Conservation (phyloP, 2,329 filamentous ascomycete species). For the Hypocreales sp. region DNA sequence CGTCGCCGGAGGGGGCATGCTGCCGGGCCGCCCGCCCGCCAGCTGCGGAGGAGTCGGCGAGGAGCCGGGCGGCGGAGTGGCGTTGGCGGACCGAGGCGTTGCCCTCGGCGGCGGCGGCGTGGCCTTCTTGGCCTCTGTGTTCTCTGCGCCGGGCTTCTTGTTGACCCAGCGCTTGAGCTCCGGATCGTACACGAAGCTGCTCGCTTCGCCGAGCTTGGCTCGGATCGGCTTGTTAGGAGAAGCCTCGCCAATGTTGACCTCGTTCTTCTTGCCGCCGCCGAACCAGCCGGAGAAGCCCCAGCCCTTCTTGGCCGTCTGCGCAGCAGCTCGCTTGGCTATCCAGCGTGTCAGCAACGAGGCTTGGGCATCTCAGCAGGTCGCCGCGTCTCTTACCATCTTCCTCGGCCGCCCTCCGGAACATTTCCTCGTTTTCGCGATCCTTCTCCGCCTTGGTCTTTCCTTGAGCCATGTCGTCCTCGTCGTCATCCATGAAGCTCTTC, state of each 20-base stretch:
- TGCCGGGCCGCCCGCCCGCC: slow-evolving; percentile 10
- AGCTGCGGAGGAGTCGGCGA: slow-evolving; percentile 18
- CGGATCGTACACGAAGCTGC: slow-evolving; percentile 83
- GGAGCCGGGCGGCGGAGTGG: slow-evolving; percentile 31
- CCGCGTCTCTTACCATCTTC: slow-evolving; percentile 50
- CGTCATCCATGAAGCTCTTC: slow-evolving; percentile 69
- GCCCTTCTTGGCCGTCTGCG: slow-evolving; percentile 39
- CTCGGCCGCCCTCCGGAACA: slow-evolving; percentile 72
- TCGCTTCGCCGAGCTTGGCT: slow-evolving; percentile 89
- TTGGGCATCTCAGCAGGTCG: no score
- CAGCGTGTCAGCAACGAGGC: slow-evolving; percentile 7
- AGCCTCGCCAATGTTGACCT: slow-evolving; percentile 17
- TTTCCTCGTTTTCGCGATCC: slow-evolving; percentile 69
- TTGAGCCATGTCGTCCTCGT: slow-evolving; percentile 50
- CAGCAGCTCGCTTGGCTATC: slow-evolving; percentile 44
- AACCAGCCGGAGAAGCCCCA: slow-evolving; percentile 86
- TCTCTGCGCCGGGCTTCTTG: slow-evolving; percentile 67
- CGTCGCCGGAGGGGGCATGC: slow-evolving; percentile 15
- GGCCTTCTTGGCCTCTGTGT: slow-evolving; percentile 39
- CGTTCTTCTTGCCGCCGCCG: slow-evolving; percentile 48
- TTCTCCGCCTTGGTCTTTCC: slow-evolving; percentile 50
- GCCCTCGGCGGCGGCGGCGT: slow-evolving; percentile 68
- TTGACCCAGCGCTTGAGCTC: slow-evolving; percentile 98
- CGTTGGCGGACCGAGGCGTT: slow-evolving; percentile 34
- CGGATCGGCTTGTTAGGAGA: slow-evolving; percentile 55